Percentiles rank a stretch among this genome's conserved stretches.
Evolutionary conservation across 306 rosid species (phyloP).

Genomic region (Rubus parviflorus): DNA sequence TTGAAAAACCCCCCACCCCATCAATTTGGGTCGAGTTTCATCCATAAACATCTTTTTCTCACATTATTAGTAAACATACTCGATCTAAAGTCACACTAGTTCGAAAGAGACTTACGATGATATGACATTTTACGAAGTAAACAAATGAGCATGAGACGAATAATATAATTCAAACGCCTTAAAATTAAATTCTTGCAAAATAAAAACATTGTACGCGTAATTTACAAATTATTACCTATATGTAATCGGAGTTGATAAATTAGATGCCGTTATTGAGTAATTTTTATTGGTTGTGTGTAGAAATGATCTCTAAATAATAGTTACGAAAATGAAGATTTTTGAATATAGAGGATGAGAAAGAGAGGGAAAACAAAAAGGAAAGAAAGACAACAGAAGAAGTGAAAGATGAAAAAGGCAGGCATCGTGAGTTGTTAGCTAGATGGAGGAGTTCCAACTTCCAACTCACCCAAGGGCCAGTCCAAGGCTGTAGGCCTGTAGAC

Average conservation of each 20-base stretch:
- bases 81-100: constrained; percentile 8
- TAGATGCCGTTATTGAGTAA: not conserved
- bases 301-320: not conserved
- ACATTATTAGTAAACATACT: not conserved
- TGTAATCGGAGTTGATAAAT: not conserved
- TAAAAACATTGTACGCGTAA: not conserved
- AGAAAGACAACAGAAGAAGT: not conserved
- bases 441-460: constrained; percentile 21
- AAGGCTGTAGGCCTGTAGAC: not conserved
- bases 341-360: not conserved
- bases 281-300: not conserved
- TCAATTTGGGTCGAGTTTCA: constrained; percentile 15
- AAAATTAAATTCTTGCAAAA: too few species aligned
- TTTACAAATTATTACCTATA: not conserved
- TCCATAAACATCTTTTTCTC: constrained; percentile 16
- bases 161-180: not conserved
- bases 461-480: not conserved
- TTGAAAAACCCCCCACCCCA: constrained; percentile 31
- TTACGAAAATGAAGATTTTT: not conserved
- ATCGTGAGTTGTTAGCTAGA: not conserved
- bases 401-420: not conserved
- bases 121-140: not conserved
- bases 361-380: constrained; percentile 1
- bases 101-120: constrained; percentile 20
- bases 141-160: not conserved